Conservation (phyloP, 1,139 yeast species). For the Kurtzmaniella quercitrusa region DNA sequence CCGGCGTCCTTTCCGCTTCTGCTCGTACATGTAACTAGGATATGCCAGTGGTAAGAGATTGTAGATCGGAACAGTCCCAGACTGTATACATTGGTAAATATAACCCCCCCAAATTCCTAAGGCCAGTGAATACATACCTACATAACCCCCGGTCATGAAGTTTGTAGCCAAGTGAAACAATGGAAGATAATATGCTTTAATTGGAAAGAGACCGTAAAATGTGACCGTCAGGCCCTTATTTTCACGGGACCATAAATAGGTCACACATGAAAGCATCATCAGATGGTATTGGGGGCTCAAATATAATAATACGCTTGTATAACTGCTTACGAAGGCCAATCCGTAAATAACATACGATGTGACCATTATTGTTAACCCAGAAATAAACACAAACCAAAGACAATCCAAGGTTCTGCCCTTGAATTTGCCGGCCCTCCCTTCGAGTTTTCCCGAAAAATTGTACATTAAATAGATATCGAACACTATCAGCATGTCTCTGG, state of each 20-base stretch:
- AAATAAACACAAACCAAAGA: slow-evolving; percentile 47
- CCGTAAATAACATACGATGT: slow-evolving; percentile 25
- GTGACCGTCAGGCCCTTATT: slow-evolving; percentile 48
- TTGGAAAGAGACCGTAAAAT: slow-evolving; percentile 50
- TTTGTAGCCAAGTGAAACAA: slow-evolving; percentile 49
- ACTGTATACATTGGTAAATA: slow-evolving; percentile 56
- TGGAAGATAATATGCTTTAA: slow-evolving; percentile 58
- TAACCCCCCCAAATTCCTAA: slow-evolving; percentile 55
- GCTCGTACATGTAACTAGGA: slow-evolving; percentile 12
- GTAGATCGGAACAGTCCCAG: slow-evolving; percentile 44
- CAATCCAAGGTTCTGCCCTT: slow-evolving; percentile 52
- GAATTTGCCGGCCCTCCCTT: slow-evolving; percentile 45
- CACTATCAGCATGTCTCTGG: slow-evolving; percentile 32
- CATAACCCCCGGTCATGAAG: slow-evolving; percentile 39
- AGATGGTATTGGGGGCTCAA: slow-evolving; percentile 23
- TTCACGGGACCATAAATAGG: slow-evolving; percentile 57
- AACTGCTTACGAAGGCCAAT: slow-evolving; percentile 11
- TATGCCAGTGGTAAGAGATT: slow-evolving; percentile 46
- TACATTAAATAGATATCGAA: slow-evolving; percentile 52
- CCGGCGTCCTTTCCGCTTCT: slow-evolving; percentile 10
- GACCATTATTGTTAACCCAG: slow-evolving; percentile 35
- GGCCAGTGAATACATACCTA: slow-evolving; percentile 34
- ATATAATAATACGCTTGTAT: slow-evolving; percentile 7
- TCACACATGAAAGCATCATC: slow-evolving; percentile 48
- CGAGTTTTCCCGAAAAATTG: slow-evolving; percentile 54